Evolutionary conservation across 768 basidiomycete genomes (phyloP), one percentile per base, ranked within the genome.

Genomic region (Astraeus odoratus): DNA sequence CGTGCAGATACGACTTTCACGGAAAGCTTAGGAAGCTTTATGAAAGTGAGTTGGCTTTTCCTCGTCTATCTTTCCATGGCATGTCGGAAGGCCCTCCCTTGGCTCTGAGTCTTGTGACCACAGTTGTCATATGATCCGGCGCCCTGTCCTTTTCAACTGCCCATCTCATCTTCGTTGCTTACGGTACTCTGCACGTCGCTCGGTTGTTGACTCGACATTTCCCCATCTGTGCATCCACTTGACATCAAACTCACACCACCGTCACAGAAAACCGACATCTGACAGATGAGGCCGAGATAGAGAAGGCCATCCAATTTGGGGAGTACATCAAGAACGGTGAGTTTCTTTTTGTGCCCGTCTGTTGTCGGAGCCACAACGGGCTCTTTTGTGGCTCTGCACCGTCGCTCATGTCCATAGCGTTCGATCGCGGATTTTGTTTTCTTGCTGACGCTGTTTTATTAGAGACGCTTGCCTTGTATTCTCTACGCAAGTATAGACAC

Each of bases 241-340:
- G n/a, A 29, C 30, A 24, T 23, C 30, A 31, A 12, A 12, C 10
- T 27, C 31, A 24, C 18, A 25, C 30, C 19, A 30, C 44, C 25
- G 30, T 36, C 29, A 6, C 55, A 89, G 87, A 83, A 64, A 86
- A 89, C 55, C 75, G 74, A 46, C 54, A 72, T 53, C 65, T 91
- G 51, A 80, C 74, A 15, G 76, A 86, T 53, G 70, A 71, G 48
- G 72, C 76, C 16, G 85, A 90, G 49, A 86, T 90, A 43, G 84
- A 90, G 65, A 78, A 73, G 46, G 86, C 87, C 0, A 65, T 90
- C 46, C 75, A 72, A 47, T 64, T 90, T 24, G 85, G 81, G 10
- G 87, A 90, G 59, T 90, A 88, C 53, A 90, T 92, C 64, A 87
- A 82, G 67, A 85, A 86, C 56, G 89, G 89, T 85, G 55, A 50